phyloP scores from a whole-genome alignment of 805 yeast genomes.

The Alloascoidea africana region DNA sequence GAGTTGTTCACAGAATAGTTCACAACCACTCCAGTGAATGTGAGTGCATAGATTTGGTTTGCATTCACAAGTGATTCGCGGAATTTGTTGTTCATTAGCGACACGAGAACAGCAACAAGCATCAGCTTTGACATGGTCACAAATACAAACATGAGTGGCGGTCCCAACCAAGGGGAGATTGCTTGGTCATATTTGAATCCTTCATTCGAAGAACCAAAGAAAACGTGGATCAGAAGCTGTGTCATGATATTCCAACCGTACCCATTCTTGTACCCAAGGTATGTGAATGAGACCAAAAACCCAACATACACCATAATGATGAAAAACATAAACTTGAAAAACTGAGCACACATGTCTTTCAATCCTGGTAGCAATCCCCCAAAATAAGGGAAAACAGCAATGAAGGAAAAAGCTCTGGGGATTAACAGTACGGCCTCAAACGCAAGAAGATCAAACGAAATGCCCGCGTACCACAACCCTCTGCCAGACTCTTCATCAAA shows the following conservation, averaged over 20 bases:
- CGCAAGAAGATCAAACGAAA: slow-evolving; percentile 16
- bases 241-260: slow-evolving; percentile 15
- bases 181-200: slow-evolving; percentile 17
- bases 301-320: slow-evolving; percentile 16
- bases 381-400: slow-evolving; percentile 17
- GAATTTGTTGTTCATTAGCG: slow-evolving; percentile 17
- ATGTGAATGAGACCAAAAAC: slow-evolving; percentile 17
- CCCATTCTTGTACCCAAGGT: slow-evolving; percentile 13
- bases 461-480: slow-evolving; percentile 1
- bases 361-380: slow-evolving; percentile 19
- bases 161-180: slow-evolving; percentile 16
- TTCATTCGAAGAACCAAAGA: slow-evolving; percentile 16
- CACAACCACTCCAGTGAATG: slow-evolving; percentile 16
- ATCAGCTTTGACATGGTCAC: slow-evolving; percentile 15
- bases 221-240: slow-evolving; percentile 17
- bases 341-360: slow-evolving; percentile 15
- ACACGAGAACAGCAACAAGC: slow-evolving; percentile 18
- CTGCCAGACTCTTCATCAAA: slow-evolving; percentile 6
- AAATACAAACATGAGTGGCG: slow-evolving; percentile 17
- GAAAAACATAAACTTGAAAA: slow-evolving; percentile 14
- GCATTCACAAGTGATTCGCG: slow-evolving; percentile 17
- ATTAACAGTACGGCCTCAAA: slow-evolving; percentile 16
- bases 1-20: slow-evolving; percentile 16
- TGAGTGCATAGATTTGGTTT: slow-evolving; percentile 16
- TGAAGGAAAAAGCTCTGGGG: slow-evolving; percentile 16